Conservation (phyloP, 176 grass and related monocot genomes). For the Dactylis glomerata region DNA sequence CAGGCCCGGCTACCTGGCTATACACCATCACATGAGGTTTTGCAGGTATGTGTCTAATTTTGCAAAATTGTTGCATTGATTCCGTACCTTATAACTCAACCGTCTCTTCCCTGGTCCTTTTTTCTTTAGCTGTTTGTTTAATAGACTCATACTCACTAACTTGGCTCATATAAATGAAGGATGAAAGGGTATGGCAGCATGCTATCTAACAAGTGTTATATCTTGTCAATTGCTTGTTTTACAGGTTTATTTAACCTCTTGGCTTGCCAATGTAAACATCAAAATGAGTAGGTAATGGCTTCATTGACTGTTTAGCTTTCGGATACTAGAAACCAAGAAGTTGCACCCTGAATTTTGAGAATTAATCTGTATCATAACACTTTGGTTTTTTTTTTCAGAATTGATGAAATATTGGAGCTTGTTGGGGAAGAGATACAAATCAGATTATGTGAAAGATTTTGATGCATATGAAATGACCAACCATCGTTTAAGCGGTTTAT, state of each 20-base stretch:
- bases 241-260: constrained; percentile 58
- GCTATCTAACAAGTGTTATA: neutral
- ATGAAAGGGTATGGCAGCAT: neutral
- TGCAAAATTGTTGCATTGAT: neutral
- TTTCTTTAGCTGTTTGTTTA: neutral
- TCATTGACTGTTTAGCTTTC: neutral
- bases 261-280: constrained; percentile 64
- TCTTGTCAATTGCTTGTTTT: constrained; percentile 24
- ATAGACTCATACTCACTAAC: neutral
- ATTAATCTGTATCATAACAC: neutral
- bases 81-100: neutral
- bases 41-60: constrained; percentile 41
- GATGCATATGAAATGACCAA: neutral
- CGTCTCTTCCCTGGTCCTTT: neutral
- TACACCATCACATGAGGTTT: constrained; percentile 40
- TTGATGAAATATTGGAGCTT: constrained; percentile 56
- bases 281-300: constrained; percentile 41
- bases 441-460: constrained; percentile 38
- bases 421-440: constrained; percentile 47
- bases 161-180: neutral
- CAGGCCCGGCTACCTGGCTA: constrained; percentile 3
- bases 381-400: constrained; percentile 32
- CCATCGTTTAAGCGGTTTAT: neutral
- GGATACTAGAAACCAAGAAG: constrained; percentile 1
- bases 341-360: neutral